phyloP scores from a whole-genome alignment of 2,329 filamentous ascomycete genomes.

The Truncatella angustata region DNA sequence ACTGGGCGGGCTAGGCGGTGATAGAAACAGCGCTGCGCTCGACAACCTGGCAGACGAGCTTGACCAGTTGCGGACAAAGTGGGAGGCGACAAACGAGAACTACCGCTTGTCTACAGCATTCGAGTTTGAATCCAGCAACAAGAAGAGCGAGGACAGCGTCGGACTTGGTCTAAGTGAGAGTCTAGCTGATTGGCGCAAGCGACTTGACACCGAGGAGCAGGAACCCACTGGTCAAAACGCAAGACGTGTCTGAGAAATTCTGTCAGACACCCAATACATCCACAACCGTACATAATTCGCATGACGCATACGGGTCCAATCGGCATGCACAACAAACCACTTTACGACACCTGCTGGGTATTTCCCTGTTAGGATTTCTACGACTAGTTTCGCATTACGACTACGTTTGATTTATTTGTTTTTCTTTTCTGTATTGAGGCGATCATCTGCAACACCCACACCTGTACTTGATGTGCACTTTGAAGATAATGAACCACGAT shows the following conservation, averaged over 20 bases:
- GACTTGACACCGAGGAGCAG: slow-evolving; percentile 61
- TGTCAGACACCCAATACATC: slow-evolving; percentile 36
- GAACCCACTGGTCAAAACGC: slow-evolving; percentile 9
- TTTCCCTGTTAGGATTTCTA: background rate
- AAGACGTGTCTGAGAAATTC: background rate
- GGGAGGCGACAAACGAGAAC: slow-evolving; percentile 94
- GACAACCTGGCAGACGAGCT: slow-evolving; percentile 91
- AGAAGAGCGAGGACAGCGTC: slow-evolving; percentile 43
- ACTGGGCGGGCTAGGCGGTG: slow-evolving; percentile 53
- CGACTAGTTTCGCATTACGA: slow-evolving; percentile 7
- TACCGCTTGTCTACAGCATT: slow-evolving; percentile 89
- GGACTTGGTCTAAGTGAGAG: slow-evolving; percentile 64
- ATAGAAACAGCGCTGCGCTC: slow-evolving; percentile 65
- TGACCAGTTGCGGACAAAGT: slow-evolving; percentile 84
- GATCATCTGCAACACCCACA: background rate
- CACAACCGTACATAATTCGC: background rate
- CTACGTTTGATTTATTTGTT: slow-evolving; percentile 1
- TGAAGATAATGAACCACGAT: background rate
- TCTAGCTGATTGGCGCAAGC: slow-evolving; percentile 76
- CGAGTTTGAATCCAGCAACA: slow-evolving; percentile 66
- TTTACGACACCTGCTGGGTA: slow-evolving; percentile 4
- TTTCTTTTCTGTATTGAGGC: background rate
- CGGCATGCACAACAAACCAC: background rate
- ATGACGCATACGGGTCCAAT: background rate
- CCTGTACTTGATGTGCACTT: background rate